Base-by-base conservation (phyloP, 768 basidiomycete species). In the Bullera alba region DNA sequence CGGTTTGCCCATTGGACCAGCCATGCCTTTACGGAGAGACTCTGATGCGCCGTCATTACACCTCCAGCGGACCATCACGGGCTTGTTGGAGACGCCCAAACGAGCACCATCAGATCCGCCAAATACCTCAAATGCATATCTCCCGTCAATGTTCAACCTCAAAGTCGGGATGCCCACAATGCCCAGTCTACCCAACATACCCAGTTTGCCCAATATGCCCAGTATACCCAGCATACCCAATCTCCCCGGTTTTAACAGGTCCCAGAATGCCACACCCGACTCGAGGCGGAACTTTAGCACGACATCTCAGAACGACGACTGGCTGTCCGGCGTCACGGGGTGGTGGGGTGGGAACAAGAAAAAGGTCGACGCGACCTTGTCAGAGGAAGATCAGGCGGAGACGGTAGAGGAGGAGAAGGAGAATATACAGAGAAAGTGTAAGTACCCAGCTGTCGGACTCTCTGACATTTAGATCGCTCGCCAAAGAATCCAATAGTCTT, bases 401-500 rank as follows among this genome's bases (percentile, higher is more conserved):
- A 77, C 79, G 3, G 69, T 76, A 5, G 74, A 77, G 50, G 74
- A 78, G 56, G 78, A 79, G 55, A 76, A 75, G 34, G 67, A 73
- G 7, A 75, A 77, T 28, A 71, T 80, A 3, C 57, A 70, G 15
- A 77, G 77, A 56, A 86, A 85, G 71, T 86, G 86, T 85, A 55
- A 56, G 79, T 77, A 12, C 4, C 14, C 21, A 12, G 27, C 1
- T 22, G 21, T n/a, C 21, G 4, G 8, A 19, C 16, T 21, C 44
- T n/a, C 22, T n/a, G 16, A 61, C 5, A 50, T 51, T 28, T 32
- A 89, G 87, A 92, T 65, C 79, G 80, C 4, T 77, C 87, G 0
- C 85, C 92, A 0, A 79, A 79, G 51, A 81, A 88, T 56, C 93
- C 93, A 0, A 74, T 96, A 38, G 85, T 97, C 1, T 96, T 97